Evolutionary conservation across 164 flowering plant genomes (phyloP).

Genomic region (Amborella trichopoda): DNA sequence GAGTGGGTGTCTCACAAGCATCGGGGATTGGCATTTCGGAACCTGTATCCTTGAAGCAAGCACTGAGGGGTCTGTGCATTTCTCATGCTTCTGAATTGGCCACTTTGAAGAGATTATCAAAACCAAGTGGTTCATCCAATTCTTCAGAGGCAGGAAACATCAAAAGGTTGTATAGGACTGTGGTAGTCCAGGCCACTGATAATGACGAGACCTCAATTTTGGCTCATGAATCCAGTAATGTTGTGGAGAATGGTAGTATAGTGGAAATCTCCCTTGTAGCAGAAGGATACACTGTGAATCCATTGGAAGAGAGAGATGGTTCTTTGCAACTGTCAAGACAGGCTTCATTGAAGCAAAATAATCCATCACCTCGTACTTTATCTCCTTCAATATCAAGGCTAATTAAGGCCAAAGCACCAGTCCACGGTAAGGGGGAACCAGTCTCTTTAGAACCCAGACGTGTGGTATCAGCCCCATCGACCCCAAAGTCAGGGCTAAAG

Average conservation of each 20-base stretch:
- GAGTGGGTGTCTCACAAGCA: conserved; percentile 33
- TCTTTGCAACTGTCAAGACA: conserved; percentile 8
- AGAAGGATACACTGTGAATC: conserved; percentile 16
- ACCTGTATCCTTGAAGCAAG: conserved; percentile 72
- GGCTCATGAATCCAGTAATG: conserved; percentile 14
- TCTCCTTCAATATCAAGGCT: conserved; percentile 2
- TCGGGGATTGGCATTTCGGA: conserved; percentile 71
- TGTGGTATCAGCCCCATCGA: conserved; percentile 10
- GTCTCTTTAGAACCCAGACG: conserved; percentile 9
- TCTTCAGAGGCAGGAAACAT: conserved; percentile 48
- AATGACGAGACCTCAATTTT: conserved; percentile 30
- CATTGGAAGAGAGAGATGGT: conserved; percentile 17
- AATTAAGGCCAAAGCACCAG: neutral
- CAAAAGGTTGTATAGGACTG: conserved; percentile 45
- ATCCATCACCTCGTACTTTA: conserved; percentile 10
- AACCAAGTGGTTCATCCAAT: conserved; percentile 29
- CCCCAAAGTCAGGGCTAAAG: conserved; percentile 7
- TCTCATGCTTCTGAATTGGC: conserved; percentile 97
- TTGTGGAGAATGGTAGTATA: conserved; percentile 35
- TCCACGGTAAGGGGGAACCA: conserved; percentile 16
- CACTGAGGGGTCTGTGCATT: conserved; percentile 74
- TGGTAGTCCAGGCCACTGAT: conserved; percentile 26
- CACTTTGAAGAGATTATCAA: conserved; percentile 57
- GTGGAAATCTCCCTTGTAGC: conserved; percentile 61
- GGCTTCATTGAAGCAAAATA: conserved; percentile 11